These are phyloP conservation scores for Paulownia fortunei DNA, from an alignment of 257 asterid genomes.

Conservation along the genomic window DNA sequence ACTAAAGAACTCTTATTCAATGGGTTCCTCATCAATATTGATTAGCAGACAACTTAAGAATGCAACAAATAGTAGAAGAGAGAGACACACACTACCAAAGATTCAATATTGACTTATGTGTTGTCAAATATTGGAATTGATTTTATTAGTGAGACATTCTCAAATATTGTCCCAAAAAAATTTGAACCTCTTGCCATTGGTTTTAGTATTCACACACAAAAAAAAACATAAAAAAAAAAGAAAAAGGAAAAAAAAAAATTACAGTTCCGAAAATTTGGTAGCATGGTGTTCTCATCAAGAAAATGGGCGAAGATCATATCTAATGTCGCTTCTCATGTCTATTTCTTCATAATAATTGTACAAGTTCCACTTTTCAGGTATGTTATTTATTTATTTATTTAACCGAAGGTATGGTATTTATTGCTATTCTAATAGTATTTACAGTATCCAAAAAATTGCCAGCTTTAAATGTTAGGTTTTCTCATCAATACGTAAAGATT, in stretches of 20 bases:
- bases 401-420: constrained; percentile 31
- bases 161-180: no score
- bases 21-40: no score
- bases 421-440: not conserved
- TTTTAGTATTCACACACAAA: not conserved
- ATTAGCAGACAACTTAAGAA: no score
- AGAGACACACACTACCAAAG: no score
- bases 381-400: not conserved
- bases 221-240: not conserved
- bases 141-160: no score
- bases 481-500: not conserved
- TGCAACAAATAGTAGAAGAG: no score
- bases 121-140: no score
- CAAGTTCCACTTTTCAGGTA: constrained; percentile 82
- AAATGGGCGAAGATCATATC: constrained; percentile 55
- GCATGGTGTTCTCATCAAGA: constrained; percentile 59
- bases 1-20: no score
- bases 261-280: constrained; percentile 18
- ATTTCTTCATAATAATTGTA: constrained; percentile 55
- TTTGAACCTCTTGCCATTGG: not conserved
- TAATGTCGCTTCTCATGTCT: constrained; percentile 48
- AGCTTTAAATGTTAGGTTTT: not conserved
- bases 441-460: not conserved
- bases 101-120: no score
- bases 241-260: not conserved